These are phyloP conservation scores for Puccinia novopanici DNA, from an alignment of 1,284 basidiomycete species.

Conservation along the genomic window DNA sequence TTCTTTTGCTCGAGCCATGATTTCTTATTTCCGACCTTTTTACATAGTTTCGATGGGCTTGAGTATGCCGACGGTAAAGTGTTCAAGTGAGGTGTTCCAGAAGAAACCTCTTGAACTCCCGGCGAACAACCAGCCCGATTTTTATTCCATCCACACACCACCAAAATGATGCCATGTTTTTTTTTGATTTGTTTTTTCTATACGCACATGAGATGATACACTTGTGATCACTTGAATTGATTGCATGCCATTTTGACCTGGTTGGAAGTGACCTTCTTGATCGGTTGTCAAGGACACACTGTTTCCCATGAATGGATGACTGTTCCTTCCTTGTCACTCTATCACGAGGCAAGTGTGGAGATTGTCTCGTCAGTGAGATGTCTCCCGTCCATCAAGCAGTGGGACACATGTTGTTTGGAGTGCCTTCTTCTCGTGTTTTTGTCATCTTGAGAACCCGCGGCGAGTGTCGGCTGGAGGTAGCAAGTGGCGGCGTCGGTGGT, in stretches of 20 bases:
- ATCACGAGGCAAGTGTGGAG: too few species aligned
- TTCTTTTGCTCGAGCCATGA: conserved; percentile 1
- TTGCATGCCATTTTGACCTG: background rate
- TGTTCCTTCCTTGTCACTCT: background rate
- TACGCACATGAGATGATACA: background rate
- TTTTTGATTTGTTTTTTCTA: background rate
- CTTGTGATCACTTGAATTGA: background rate
- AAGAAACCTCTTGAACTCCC: background rate
- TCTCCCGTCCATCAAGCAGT: too few species aligned
- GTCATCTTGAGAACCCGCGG: too few species aligned
- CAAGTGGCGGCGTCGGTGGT: too few species aligned
- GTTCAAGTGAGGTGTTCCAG: conserved; percentile 31
- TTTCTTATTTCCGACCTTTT: background rate
- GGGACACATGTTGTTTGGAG: too few species aligned
- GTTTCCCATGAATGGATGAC: background rate
- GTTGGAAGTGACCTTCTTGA: background rate
- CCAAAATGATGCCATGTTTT: background rate
- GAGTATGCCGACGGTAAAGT: conserved; percentile 50
- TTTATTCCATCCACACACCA: background rate
- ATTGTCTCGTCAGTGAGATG: too few species aligned
- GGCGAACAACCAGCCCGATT: background rate
- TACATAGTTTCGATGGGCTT: conserved; percentile 37
- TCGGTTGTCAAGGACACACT: background rate
- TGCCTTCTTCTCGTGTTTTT: too few species aligned
- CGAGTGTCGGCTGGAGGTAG: too few species aligned